Conservation (phyloP, 306 rosid genomes). For the Biancaea sappan region DNA sequence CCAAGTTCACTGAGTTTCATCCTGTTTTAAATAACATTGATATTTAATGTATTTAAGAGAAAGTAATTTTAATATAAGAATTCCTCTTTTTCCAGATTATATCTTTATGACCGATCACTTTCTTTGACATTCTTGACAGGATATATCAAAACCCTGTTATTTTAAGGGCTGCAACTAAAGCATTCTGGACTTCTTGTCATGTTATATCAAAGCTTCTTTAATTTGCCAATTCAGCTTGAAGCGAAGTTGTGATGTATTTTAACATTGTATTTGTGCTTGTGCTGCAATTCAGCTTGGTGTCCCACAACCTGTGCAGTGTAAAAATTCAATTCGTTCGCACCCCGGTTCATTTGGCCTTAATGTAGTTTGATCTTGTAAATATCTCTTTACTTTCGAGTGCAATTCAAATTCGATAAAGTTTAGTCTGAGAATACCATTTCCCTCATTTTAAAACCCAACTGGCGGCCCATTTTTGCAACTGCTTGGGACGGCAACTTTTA, state of each 20-base stretch:
- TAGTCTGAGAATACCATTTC: background rate
- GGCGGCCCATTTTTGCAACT: background rate
- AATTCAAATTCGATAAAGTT: conserved; percentile 29
- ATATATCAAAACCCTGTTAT: conserved; percentile 95
- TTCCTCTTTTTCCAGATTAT: background rate
- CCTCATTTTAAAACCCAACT: background rate
- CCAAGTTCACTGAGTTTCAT: background rate
- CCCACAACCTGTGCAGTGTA: background rate
- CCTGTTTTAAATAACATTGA: background rate
- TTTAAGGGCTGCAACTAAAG: conserved; percentile 71
- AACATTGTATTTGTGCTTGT: background rate
- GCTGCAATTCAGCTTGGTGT: conserved; percentile 13
- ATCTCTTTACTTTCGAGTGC: conserved; percentile 34
- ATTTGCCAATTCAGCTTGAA: conserved; percentile 39
- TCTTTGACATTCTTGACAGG: conserved; percentile 47
- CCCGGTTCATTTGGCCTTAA: conserved; percentile 32
- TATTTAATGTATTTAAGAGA: background rate
- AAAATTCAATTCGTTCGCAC: conserved; percentile 23
- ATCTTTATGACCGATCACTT: background rate
- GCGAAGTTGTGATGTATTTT: conserved; percentile 21
- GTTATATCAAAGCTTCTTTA: conserved; percentile 92
- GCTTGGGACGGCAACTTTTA: no score
- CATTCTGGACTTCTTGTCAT: conserved; percentile 90
- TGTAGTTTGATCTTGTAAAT: conserved; percentile 48
- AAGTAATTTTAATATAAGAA: background rate